Base-by-base conservation (phyloP, 2,329 filamentous ascomycete genomes). In the Ascomycota sp. region DNA sequence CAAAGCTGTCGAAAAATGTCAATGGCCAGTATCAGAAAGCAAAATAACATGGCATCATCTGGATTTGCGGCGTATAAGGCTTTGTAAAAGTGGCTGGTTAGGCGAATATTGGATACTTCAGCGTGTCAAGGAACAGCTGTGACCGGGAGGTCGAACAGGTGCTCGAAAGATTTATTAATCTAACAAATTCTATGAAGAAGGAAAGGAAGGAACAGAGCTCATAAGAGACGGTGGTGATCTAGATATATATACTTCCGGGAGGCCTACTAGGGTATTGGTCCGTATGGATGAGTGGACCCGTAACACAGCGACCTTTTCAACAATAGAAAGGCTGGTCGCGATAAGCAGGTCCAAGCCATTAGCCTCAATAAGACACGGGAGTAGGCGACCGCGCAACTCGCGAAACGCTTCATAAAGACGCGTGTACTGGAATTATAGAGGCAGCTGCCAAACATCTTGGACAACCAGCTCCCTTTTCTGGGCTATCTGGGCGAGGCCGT, bases 301-400 rank as follows among this genome's bases (percentile, higher is more conserved):
- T n/a, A n/a, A n/a, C n/a, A n/a, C n/a, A n/a, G 45, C 40, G 1
- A 54, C 43, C 11, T 43, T 48, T 27, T 54, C 51, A 2, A 82
- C 38, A 3, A 85, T 50, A 0, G 68, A 70, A 3, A 91, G 57
- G 2, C 50, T 35, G 0, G 69, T 70, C 1, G 77, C 68, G 25
- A 85, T 72, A 20, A 75, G 50, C 8, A 92, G 52, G 48, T 93
- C 83, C 15, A 85, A 58, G 0, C 75, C 77, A 44, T 93, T 93
- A 4, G 81, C 83, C 28, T 65, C 56, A 20, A 86, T 44, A 1
- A 92, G 52, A 4, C 80, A 67, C 15, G 53, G 56, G 3, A 86
- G 61, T 2, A 93, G 72, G 1, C 75, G 75, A 0, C 83, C 83
- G 26, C 59, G 56, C 8, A 92, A 59, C 28, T 73, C 67, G 26